Evolutionary conservation across 148 eudicot genomes (phyloP).

Genomic region (Spergularia marina): DNA sequence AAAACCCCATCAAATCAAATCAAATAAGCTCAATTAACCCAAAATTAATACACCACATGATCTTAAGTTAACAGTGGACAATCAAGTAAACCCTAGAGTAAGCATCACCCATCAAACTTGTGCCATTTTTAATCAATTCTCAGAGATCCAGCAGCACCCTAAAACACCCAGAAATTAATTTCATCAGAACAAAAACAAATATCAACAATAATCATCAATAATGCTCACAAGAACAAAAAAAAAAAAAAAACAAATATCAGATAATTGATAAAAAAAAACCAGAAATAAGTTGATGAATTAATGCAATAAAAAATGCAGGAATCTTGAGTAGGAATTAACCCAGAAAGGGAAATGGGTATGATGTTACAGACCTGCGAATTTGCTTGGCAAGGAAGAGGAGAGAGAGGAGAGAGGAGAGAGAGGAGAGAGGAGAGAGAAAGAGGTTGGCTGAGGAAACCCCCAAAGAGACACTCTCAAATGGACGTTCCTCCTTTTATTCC

Average conservation of each 20-base stretch:
- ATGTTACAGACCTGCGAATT: slow-evolving; percentile 29
- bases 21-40: slow-evolving; percentile 5
- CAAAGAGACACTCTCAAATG: slow-evolving; percentile 21
- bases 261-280: slow-evolving; percentile 9
- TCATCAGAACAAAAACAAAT: slow-evolving; percentile 15
- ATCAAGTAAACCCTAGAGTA: slow-evolving; percentile 23
- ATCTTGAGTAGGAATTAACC: not conserved
- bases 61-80: slow-evolving; percentile 25
- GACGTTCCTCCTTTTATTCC: slow-evolving; percentile 21
- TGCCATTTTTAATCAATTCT: not conserved
- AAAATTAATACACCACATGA: not conserved
- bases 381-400: slow-evolving; percentile 31
- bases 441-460: slow-evolving; percentile 21
- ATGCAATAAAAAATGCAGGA: slow-evolving; percentile 16
- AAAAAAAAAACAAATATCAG: not conserved
- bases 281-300: not conserved
- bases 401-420: slow-evolving; percentile 31
- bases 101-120: slow-evolving; percentile 12
- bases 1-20: slow-evolving; percentile 15
- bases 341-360: slow-evolving; percentile 9
- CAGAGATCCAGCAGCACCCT: slow-evolving; percentile 30
- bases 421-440: slow-evolving; percentile 26
- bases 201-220: not conserved
- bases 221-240: slow-evolving; percentile 1
- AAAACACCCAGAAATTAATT: slow-evolving; percentile 18